These are phyloP conservation scores for Neoarthrinium moseri DNA, from an alignment of 2,329 filamentous ascomycete species.

Conservation along the genomic window DNA sequence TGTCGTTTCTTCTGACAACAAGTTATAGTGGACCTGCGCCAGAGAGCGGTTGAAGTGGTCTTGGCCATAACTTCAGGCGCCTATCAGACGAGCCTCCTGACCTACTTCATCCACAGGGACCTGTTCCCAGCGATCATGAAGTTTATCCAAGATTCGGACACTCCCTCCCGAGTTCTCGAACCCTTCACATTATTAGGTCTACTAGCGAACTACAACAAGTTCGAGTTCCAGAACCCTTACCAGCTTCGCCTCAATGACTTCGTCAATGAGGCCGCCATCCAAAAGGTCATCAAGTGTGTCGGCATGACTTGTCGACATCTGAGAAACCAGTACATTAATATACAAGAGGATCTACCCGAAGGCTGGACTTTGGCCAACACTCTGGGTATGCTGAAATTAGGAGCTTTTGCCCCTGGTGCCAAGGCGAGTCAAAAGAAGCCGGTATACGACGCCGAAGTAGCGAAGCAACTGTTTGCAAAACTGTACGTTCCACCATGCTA, in stretches of 20 bases:
- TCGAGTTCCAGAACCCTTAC: conserved; percentile 97
- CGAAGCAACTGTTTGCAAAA: conserved; percentile 76
- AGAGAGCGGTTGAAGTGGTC: conserved; percentile 77
- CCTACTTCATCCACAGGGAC: conserved; percentile 93
- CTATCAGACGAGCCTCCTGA: conserved; percentile 90
- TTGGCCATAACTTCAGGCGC: conserved; percentile 88
- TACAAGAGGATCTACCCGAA: conserved; percentile 88
- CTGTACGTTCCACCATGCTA: conserved; percentile 60
- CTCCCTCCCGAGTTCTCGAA: conserved; percentile 61
- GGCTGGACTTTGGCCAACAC: conserved; percentile 84
- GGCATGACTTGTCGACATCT: conserved; percentile 68
- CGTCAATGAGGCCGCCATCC: conserved; percentile 85
- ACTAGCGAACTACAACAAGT: conserved; percentile 97
- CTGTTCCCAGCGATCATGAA: conserved; percentile 95
- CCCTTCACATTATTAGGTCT: conserved; percentile 83
- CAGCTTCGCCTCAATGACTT: conserved; percentile 90
- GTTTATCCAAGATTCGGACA: conserved; percentile 80
- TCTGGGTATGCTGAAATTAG: conserved; percentile 80
- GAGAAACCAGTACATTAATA: conserved; percentile 74
- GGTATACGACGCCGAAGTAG: conserved; percentile 72
- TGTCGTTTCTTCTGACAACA: conserved; percentile 1
- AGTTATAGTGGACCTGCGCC: conserved; percentile 65
- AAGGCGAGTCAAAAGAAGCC: conserved; percentile 56
- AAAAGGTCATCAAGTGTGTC: conserved; percentile 75
- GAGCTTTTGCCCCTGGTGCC: conserved; percentile 68